These are phyloP conservation scores for Backusella liffmaniae DNA, from an alignment of 192 early-diverging fungal species.

Conservation along the genomic window DNA sequence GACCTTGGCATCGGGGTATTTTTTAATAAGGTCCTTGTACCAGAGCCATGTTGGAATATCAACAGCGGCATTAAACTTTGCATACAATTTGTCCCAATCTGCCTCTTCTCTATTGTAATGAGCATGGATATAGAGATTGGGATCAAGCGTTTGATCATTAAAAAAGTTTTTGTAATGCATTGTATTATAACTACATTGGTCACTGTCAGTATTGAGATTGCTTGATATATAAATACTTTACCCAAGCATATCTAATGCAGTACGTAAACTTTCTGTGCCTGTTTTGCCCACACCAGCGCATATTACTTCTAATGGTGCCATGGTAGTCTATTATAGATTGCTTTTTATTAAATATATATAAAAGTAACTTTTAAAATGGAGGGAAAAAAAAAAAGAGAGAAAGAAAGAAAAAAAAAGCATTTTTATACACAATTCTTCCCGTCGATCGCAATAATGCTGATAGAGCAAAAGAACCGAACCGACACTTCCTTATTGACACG, in stretches of 20 bases:
- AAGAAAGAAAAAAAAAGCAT: too few species aligned
- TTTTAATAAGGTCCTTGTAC: conserved; percentile 22
- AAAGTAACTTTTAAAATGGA: neutral
- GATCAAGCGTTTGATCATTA: conserved; percentile 7
- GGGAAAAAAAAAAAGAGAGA: too few species aligned
- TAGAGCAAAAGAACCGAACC: neutral
- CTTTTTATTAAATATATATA: too few species aligned
- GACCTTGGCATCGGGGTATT: conserved; percentile 25
- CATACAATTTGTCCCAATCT: conserved; percentile 19
- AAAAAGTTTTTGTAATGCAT: conserved; percentile 18
- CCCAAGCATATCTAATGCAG: conserved; percentile 24
- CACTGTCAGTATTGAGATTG: neutral
- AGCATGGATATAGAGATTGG: neutral
- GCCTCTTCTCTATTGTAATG: neutral
- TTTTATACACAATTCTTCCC: neutral
- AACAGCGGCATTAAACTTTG: conserved; percentile 13
- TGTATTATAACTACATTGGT: conserved; percentile 12
- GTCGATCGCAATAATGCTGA: neutral
- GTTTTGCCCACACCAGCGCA: conserved; percentile 22
- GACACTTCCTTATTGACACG: neutral
- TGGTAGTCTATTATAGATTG: neutral
- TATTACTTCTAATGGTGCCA: conserved; percentile 27
- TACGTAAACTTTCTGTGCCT: conserved; percentile 23
- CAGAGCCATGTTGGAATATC: conserved; percentile 19
- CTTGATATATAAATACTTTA: neutral